Evolutionary conservation across 1,139 yeast species (phyloP), one percentile per base, ranked within the genome.

Genomic region (Casaregolazyma lundiana): DNA sequence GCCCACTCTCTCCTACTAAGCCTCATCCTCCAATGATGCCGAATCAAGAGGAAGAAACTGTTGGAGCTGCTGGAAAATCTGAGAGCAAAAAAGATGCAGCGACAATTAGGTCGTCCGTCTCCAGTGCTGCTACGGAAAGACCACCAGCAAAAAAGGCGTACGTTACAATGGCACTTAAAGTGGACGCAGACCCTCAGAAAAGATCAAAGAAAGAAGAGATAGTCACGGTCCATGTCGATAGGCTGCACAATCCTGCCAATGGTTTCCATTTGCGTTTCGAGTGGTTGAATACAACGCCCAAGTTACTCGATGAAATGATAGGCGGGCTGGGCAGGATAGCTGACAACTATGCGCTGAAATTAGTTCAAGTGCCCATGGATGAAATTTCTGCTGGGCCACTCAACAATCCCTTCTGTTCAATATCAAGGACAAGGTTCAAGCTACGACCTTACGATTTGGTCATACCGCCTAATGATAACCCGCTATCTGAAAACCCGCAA

Each of bases 301-400:
- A 84, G 59, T 75, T 92, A 43, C 82, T 94, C 48, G 98, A 94
- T 56, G 97, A 92, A 57, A 73, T 88, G n/a, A 76, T 94, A 24
- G 81, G 76, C 36, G 78, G 78, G 44, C 84, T 97, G 85, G 78
- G 89, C 0, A 74, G 96, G 49, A 70, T 83, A 38, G 88, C 96
- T 57, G 95, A 87, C 52, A 67, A 94, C 45, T 89, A 87, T 62
- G 98, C 97, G 0, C 71, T 90, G 54, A 79, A 78, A 49, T 69
- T 94, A 45, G 95, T 88, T n/a, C 97, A 92, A 60, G 81, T 92
- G 0, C 97, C 97, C 0, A 86, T 96, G 82, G 81, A 79, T 48
- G 97, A 90, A 58, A 73, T 89, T 34, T 81, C 92, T 57, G 78
- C 82, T 0, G 72, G 90, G 21, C 95, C 96, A 0, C 69, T 72